phyloP scores from a whole-genome alignment of 352 stramenopile genomes.

The Globisporangium barbulae region DNA sequence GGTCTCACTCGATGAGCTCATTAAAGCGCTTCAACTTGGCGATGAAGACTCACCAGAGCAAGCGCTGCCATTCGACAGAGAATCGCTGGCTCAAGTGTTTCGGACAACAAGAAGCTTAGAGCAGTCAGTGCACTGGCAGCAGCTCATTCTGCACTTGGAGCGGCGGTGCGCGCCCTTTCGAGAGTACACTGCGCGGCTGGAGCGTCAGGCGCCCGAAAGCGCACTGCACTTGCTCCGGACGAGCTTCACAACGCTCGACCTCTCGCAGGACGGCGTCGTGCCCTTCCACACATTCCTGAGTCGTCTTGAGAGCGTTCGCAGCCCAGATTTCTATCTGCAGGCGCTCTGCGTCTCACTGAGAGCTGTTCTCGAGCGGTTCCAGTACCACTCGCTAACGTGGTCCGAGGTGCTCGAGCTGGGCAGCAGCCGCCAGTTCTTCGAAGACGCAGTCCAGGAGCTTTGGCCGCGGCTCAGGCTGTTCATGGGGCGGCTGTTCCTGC shows the following conservation, averaged over 20 bases:
- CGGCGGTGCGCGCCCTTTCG: conserved; percentile 29
- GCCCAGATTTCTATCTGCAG: conserved; percentile 23
- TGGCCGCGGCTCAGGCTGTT: conserved; percentile 45
- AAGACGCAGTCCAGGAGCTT: conserved; percentile 27
- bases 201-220: conserved; percentile 23
- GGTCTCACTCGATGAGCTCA: conserved; percentile 9
- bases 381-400: conserved; percentile 26
- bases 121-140: conserved; percentile 54
- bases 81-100: conserved; percentile 17
- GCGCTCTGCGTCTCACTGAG: conserved; percentile 25
- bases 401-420: conserved; percentile 32
- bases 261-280: conserved; percentile 38
- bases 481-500: conserved; percentile 47
- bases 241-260: conserved; percentile 40
- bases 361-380: conserved; percentile 9
- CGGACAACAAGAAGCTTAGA: conserved; percentile 7
- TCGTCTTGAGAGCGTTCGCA: conserved; percentile 22
- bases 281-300: conserved; percentile 37
- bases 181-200: conserved; percentile 29
- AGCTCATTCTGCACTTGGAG: conserved; percentile 51
- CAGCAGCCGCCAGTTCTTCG: conserved; percentile 6
- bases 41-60: neutral
- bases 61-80: conserved; percentile 5
- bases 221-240: conserved; percentile 21
- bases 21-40: neutral